Base-by-base conservation (phyloP, 768 basidiomycete genomes). In the Pleurotus tuber-regium region DNA sequence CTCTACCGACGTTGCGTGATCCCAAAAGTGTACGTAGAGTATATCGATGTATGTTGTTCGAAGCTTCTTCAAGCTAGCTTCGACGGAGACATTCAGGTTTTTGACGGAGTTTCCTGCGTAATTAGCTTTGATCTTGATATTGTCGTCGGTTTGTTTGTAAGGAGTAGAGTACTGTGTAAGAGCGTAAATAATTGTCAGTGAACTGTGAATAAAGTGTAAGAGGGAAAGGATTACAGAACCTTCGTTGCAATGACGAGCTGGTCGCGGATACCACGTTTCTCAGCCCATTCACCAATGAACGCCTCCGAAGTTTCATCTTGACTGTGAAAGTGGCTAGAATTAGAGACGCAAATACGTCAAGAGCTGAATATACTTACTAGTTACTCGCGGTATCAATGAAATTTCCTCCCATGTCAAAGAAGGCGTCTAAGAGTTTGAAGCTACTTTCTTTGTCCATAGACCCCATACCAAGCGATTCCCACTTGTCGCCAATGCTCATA, bases 301-400 rank as follows among this genome's bases (percentile, higher is more conserved):
- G 55, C 49, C 59, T 87, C 83, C 3, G 79, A 81, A n/a, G 71
- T 59, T 53, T 77, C 82, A 51, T 81, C 73, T 55, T 84, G 80
- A 50, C 75, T 78, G 10, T 10, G 11, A 14, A 11, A n/a, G n/a
- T n/a, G n/a, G n/a, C n/a, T n/a, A n/a, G n/a, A n/a, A n/a, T n/a
- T n/a, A n/a, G n/a, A n/a, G n/a, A n/a, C n/a, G n/a, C n/a, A n/a
- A n/a, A n/a, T n/a, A n/a, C n/a, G n/a, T n/a, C n/a, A n/a, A n/a
- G n/a, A n/a, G n/a, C n/a, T n/a, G n/a, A 14, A 42, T 21, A 8
- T 11, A 52, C 66, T 59, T 43, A 71, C 72, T 78, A 79, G 58
- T 59, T 63, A 53, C 74, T 77, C 2, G 78, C 73, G 0, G 76
- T 77, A 42, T 77, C 76, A 52, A 78, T 75, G 40, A 76, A 73